Base-by-base conservation (phyloP, 2,329 filamentous ascomycete genomes). In the Aspergillus sp. region DNA sequence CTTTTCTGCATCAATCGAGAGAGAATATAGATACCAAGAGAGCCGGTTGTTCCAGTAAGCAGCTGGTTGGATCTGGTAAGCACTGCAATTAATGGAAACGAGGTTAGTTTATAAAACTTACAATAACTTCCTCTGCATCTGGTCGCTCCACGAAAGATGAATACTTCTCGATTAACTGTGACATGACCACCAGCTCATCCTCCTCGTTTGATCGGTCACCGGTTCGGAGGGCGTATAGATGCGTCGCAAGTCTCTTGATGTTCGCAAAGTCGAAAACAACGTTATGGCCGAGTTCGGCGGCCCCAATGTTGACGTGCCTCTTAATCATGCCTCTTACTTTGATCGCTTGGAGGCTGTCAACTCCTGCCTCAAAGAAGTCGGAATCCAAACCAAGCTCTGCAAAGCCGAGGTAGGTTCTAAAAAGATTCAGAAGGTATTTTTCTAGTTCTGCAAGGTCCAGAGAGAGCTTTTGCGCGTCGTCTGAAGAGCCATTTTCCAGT, bases 31-130 rank as follows among this genome's bases (percentile, higher is more conserved):
- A 84, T 78, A 0, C 88, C 88, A 0, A 90, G 75, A 4, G 86
- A 86, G 1, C 88, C 88, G 0, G 87, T 90, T 0, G 82, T 82
- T 1, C 87, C 88, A 0, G 87, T 90, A 2, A 90, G 69, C 1
- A 86, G 70, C 68, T 61, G 21, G 11, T 31, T 35, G 9, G 1
- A 46, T 17, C 17, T 5, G 7, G 14, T 48, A n/a, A 47, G 43
- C 19, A 12, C 37, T 14, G 39, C 6, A 14, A 14, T 19, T 27
- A 31, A 19, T n/a, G 9, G 12, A 6, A n/a, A 49, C 8, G 9
- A 9, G 27, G 27, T 11, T 11, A 3, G 17, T 0, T 31, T 14
- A 11, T 4, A 11, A 7, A 24, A 31, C 58, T 45, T 57, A 60
- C 55, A 11, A 61, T 62, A 69, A 72, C 8, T 52, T 63, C 58